Conservation (phyloP, 345 rosid genomes). For the Turritis glabra region DNA sequence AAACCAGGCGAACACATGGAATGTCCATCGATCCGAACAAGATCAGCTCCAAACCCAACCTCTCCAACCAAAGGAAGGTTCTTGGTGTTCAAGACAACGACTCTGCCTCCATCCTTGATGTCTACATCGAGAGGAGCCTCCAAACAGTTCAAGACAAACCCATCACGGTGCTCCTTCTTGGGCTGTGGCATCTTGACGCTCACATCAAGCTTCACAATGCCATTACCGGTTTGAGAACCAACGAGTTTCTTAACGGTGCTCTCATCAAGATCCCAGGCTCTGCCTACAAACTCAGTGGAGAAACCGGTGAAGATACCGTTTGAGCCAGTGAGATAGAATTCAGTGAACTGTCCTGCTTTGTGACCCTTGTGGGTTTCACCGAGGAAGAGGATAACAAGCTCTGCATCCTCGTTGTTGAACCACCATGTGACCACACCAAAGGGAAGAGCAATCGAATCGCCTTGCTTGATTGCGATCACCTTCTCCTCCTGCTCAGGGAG, state of each 20-base stretch:
- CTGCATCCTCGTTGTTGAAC: constrained; percentile 71
- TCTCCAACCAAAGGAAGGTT: constrained; percentile 85
- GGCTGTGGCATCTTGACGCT: constrained; percentile 63
- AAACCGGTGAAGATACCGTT: constrained; percentile 85
- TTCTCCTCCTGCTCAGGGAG: constrained; percentile 87
- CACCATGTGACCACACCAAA: constrained; percentile 93
- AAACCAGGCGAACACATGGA: constrained; percentile 99
- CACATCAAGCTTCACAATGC: constrained; percentile 72
- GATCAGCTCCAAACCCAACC: constrained; percentile 90
- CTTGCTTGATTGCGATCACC: constrained; percentile 69
- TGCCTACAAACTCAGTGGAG: constrained; percentile 67
- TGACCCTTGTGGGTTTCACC: constrained; percentile 85
- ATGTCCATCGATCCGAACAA: constrained; percentile 65
- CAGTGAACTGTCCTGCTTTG: constrained; percentile 75
- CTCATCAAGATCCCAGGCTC: constrained; percentile 75
- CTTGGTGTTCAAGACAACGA: constrained; percentile 80
- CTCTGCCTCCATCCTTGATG: constrained; percentile 78
- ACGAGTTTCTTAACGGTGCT: constrained; percentile 49
- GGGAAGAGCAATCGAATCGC: constrained; percentile 89
- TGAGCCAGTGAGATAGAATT: constrained; percentile 74
- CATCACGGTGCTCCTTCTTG: constrained; percentile 50
- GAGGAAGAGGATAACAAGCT: constrained; percentile 69
- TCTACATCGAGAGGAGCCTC: constrained; percentile 90
- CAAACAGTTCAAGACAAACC: constrained; percentile 68
- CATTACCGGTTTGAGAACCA: constrained; percentile 52